These are phyloP conservation scores for Isabelozyma heimii DNA, from an alignment of 805 yeast genomes.

Conservation along the genomic window DNA sequence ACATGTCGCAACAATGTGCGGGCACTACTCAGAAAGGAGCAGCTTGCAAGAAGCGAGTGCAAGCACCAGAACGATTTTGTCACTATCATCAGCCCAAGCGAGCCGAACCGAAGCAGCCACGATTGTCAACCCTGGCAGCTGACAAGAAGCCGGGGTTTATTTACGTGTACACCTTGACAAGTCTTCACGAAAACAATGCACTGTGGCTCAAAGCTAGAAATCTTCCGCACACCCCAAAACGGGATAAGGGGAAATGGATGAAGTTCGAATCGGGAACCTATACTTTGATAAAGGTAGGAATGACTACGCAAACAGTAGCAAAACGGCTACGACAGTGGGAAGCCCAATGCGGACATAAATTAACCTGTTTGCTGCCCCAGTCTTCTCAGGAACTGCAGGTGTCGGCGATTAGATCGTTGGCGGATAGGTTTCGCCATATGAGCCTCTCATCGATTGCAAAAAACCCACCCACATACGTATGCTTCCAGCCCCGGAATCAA, in stretches of 20 bases:
- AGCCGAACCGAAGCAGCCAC: background rate
- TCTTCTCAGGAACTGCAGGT: constrained; percentile 4
- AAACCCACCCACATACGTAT: constrained; percentile 2
- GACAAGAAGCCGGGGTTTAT: constrained; percentile 36
- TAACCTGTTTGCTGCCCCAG: constrained; percentile 37
- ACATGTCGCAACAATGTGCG: constrained; percentile 26
- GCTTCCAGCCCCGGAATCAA: constrained; percentile 17
- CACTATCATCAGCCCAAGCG: constrained; percentile 22
- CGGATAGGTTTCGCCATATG: background rate
- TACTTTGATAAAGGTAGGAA: constrained; percentile 51
- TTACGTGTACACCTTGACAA: constrained; percentile 48
- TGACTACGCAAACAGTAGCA: constrained; percentile 46
- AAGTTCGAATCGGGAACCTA: constrained; percentile 35
- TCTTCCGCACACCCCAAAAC: constrained; percentile 16
- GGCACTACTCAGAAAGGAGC: constrained; percentile 42
- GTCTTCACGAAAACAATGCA: constrained; percentile 25
- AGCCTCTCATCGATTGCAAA: background rate
- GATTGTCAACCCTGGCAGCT: background rate
- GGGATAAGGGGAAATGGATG: constrained; percentile 23
- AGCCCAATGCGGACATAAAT: constrained; percentile 46
- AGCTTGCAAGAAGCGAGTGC: constrained; percentile 31
- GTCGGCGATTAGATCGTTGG: constrained; percentile 5
- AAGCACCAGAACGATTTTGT: constrained; percentile 21
- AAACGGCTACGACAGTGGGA: constrained; percentile 51
- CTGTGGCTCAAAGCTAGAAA: constrained; percentile 39